A percentile compares a stretch with the other conserved stretches of the same genome.
Evolutionary conservation across 1,284 basidiomycete genomes (phyloP).

Genomic region (Schizophyllum commune): DNA sequence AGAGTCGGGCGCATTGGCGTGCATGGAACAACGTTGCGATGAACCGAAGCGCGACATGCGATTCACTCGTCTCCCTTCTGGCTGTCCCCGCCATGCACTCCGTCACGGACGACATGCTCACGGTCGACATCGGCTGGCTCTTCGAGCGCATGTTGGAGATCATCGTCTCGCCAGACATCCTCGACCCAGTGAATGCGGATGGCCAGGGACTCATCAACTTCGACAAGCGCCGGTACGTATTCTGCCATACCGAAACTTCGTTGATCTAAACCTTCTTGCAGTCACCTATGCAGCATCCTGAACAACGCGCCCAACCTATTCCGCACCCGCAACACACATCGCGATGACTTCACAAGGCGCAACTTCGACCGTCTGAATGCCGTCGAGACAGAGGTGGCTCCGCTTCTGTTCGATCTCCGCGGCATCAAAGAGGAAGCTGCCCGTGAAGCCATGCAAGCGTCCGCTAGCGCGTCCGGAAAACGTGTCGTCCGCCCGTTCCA

Average conservation of each 20-base stretch:
- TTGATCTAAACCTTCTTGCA: conserved; percentile 19
- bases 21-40: conserved; percentile 67
- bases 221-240: conserved; percentile 65
- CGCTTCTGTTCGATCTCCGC: conserved; percentile 57
- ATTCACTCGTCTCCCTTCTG: conserved; percentile 52
- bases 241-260: neutral
- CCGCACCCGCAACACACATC: conserved; percentile 34
- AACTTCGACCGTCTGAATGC: conserved; percentile 69
- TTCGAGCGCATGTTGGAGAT: conserved; percentile 73
- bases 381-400: conserved; percentile 58
- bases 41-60: conserved; percentile 48
- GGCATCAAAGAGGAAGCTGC: conserved; percentile 65
- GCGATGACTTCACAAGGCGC: conserved; percentile 49
- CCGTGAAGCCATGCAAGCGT: conserved; percentile 38
- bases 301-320: conserved; percentile 37
- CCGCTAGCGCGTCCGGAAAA: conserved; percentile 32
- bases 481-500: conserved; percentile 63
- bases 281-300: conserved; percentile 60
- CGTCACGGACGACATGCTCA: conserved; percentile 41
- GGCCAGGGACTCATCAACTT: conserved; percentile 62
- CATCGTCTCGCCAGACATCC: conserved; percentile 62
- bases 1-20: conserved; percentile 62
- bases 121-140: conserved; percentile 74
- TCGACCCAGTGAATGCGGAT: conserved; percentile 45
- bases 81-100: conserved; percentile 38